Conservation (phyloP, 164 flowering plant species). For the Vitis cinerea region DNA sequence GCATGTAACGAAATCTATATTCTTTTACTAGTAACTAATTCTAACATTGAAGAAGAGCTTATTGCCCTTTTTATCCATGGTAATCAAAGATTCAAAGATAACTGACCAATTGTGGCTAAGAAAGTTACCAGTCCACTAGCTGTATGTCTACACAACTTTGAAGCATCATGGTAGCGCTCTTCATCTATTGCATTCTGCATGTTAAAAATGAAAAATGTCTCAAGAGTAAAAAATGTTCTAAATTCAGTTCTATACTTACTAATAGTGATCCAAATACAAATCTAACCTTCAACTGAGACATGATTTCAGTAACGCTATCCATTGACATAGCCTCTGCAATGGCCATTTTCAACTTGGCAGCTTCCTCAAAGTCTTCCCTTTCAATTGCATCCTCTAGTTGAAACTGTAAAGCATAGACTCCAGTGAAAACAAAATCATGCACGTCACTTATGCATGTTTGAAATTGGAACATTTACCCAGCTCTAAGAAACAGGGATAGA, state of each 20-base stretch:
- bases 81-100: neutral
- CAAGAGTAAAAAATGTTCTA: neutral
- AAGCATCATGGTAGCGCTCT: conserved; percentile 96
- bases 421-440: neutral
- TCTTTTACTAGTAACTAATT: too few relatives aligned
- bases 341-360: conserved; percentile 73
- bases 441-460: neutral
- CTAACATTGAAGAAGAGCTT: too few relatives aligned
- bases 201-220: conserved; percentile 7
- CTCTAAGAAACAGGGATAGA: neutral
- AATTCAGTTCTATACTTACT: neutral
- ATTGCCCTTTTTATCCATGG: neutral
- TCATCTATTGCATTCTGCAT: conserved; percentile 78
- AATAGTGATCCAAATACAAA: neutral
- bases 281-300: conserved; percentile 77
- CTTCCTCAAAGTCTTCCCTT: conserved; percentile 86
- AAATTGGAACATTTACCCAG: neutral
- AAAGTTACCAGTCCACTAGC: conserved; percentile 85
- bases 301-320: conserved; percentile 79
- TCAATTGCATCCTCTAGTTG: conserved; percentile 96
- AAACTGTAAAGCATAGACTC: conserved; percentile 49
- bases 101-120: neutral
- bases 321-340: conserved; percentile 69
- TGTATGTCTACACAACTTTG: conserved; percentile 62
- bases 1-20: too few relatives aligned